These are phyloP conservation scores for Sophora flavescens DNA, from an alignment of 306 rosid genomes.

Conservation along the genomic window DNA sequence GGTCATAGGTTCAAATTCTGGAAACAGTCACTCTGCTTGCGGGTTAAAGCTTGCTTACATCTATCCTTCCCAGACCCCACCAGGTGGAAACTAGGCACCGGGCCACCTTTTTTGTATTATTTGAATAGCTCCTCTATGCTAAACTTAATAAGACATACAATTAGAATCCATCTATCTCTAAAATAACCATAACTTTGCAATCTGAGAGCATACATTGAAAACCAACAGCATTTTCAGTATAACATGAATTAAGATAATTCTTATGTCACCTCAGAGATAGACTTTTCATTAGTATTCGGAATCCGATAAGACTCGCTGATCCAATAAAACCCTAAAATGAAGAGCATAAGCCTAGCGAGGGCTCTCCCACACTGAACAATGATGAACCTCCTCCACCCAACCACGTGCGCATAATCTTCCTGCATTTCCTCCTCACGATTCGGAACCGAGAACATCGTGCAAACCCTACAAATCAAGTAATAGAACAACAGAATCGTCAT, in stretches of 20 bases:
- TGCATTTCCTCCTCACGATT: slow-evolving; percentile 69
- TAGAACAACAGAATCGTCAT: slow-evolving; percentile 59
- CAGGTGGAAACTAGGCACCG: no score
- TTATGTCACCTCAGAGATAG: slow-evolving; percentile 51
- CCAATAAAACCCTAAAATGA: slow-evolving; percentile 91
- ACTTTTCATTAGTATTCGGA: slow-evolving; percentile 38
- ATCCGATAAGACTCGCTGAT: slow-evolving; percentile 53
- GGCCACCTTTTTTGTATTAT: no score
- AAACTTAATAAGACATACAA: neutral
- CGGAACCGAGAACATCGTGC: slow-evolving; percentile 70
- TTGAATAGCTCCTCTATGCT: neutral
- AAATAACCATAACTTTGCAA: no score
- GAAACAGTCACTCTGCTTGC: no score
- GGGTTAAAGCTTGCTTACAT: no score
- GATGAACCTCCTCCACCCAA: slow-evolving; percentile 80
- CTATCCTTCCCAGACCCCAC: no score
- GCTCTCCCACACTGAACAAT: slow-evolving; percentile 68
- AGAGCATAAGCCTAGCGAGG: slow-evolving; percentile 71
- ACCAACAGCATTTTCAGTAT: neutral
- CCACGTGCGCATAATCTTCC: slow-evolving; percentile 78
- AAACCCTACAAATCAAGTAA: slow-evolving; percentile 77
- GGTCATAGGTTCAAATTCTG: no score
- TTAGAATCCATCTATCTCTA: neutral
- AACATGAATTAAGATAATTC: neutral
- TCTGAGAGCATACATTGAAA: neutral